Percentiles rank a stretch among this genome's conserved stretches.
Conservation (phyloP, 345 rosid genomes). For the Hibiscus trionum region DNA sequence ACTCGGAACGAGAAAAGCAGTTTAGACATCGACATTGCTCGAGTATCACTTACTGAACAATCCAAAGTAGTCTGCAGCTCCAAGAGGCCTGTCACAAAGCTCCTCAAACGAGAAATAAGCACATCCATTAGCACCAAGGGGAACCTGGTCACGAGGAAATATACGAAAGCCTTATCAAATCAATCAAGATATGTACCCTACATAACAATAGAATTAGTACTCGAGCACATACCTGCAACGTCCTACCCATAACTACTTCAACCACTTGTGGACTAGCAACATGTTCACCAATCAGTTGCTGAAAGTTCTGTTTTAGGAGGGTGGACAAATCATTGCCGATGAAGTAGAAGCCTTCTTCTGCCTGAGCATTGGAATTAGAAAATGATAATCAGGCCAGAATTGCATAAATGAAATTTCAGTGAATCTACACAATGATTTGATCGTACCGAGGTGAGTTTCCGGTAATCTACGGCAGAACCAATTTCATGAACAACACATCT, state of each 20-base stretch:
- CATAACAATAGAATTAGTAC: not conserved
- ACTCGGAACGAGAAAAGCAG: not conserved
- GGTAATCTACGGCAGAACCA: conserved; percentile 81
- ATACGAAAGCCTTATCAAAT: not conserved
- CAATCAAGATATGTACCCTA: not conserved
- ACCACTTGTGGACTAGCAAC: conserved; percentile 50
- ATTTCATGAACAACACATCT: conserved; percentile 75
- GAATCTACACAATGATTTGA: not conserved
- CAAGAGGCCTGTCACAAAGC: conserved; percentile 86
- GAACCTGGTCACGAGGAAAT: conserved; percentile 37
- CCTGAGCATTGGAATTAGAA: conserved; percentile 38
- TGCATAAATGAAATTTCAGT: conserved; percentile 14
- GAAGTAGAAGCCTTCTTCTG: conserved; percentile 88
- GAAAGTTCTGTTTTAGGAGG: conserved; percentile 57
- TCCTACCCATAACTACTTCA: conserved; percentile 96
- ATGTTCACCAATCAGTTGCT: conserved; percentile 55
- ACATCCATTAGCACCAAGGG: conserved; percentile 81
- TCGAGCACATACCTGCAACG: conserved; percentile 44
- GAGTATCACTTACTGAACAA: conserved; percentile 67
- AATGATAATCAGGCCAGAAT: not conserved
- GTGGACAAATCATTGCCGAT: conserved; percentile 55
- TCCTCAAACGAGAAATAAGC: conserved; percentile 89
- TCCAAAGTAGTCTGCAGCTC: conserved; percentile 98
- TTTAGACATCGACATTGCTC: not conserved
- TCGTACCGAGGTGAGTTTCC: conserved; percentile 81